Base-by-base conservation (phyloP, 768 basidiomycete species). In the Lanmaoa pseudosensibilis region DNA sequence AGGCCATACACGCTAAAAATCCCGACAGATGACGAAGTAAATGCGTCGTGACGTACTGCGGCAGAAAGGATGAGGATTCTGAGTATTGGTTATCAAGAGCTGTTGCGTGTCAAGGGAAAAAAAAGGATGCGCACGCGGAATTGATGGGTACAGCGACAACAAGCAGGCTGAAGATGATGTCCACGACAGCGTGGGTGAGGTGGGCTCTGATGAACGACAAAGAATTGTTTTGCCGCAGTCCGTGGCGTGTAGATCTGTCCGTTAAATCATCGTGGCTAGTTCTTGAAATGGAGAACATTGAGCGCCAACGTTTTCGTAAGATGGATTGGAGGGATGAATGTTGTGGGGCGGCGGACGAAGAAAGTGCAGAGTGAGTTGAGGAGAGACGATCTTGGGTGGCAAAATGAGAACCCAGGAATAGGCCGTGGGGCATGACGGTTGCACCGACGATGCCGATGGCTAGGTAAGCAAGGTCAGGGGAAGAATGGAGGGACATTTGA, bases 341-440 rank as follows among this genome's bases (percentile, higher is more conserved):
- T 12, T 37, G 48, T 32, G 45, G n/a, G n/a, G 41, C 36, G 18
- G n/a, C 56, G 48, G 39, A 58, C 6, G 48, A 50, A 1, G 62
- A 50, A 43, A 66, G 77, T 2, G 79, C 78, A 6, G 83, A 75
- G 38, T 83, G 72, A 23, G 69, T 73, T 0, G 79, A 80, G 1
- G 51, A 33, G 27, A 48, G 39, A 27, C 54, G 54, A 33, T 57
- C 46, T 33, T 56, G 55, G 21, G 55, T 54, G 51, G 27, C 54
- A 30, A 56, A 30, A 56, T 57, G 39, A 36, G 56, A 57, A 25
- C 83, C 83, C 32, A 84, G 74, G 70, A 82, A 82, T 21, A 85
- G 71, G 5, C 77, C 80, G 64, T 84, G 83, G 1, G 83, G 83
- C 82, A 84, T 84, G 65, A 83, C 79, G 1, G 82, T 85, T 5